Evolutionary conservation across 345 rosid genomes (phyloP).

Genomic region (Isatis tinctoria): DNA sequence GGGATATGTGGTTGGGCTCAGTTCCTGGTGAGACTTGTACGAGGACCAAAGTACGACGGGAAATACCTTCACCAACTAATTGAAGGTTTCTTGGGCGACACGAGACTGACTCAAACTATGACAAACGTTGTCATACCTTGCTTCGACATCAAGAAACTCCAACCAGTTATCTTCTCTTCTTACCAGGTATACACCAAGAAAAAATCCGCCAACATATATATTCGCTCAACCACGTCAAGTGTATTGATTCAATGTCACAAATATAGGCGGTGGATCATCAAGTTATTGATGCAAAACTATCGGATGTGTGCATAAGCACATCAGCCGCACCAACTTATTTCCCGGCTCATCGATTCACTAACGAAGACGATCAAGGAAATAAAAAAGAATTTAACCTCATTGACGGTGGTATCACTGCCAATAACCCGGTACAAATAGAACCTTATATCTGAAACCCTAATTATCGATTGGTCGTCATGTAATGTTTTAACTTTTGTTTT

Average conservation of each 20-base stretch:
- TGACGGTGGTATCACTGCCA: conserved; percentile 73
- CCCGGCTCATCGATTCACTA: conserved; percentile 56
- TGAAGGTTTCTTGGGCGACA: conserved; percentile 32
- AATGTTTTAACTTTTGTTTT: background rate
- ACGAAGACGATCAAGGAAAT: conserved; percentile 34
- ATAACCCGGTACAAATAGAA: conserved; percentile 50
- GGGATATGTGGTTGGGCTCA: conserved; percentile 24
- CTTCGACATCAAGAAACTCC: conserved; percentile 69
- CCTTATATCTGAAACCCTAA: background rate
- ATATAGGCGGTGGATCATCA: conserved; percentile 33
- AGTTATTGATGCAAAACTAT: conserved; percentile 41
- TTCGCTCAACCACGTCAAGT: background rate
- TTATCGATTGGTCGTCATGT: background rate
- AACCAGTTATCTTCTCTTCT: conserved; percentile 62
- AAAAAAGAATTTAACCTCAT: conserved; percentile 55
- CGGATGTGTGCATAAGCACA: conserved; percentile 67
- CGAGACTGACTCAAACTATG: conserved; percentile 48
- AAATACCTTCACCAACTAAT: conserved; percentile 42
- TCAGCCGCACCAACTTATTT: conserved; percentile 76
- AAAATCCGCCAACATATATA: too few relatives aligned
- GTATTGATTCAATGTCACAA: background rate
- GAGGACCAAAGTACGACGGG: conserved; percentile 68
- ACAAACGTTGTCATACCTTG: conserved; percentile 66
- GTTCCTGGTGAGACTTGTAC: conserved; percentile 33
- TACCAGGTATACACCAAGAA: conserved; percentile 48